These are phyloP conservation scores for Colletotrichum magnum DNA, from an alignment of 2,329 filamentous ascomycete species.

Conservation along the genomic window DNA sequence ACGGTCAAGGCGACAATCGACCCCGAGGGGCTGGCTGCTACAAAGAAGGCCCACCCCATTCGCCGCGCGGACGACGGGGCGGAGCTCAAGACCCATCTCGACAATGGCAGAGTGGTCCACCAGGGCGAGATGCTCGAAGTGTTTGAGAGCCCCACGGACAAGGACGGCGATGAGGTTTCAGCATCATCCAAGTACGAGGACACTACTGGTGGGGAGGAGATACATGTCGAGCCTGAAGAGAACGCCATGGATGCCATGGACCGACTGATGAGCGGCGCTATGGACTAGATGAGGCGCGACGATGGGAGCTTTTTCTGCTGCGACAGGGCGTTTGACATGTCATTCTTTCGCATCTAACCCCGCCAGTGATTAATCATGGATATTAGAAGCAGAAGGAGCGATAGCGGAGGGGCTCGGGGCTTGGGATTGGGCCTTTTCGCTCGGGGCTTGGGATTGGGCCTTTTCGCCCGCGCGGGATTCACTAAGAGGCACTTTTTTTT, in stretches of 20 bases:
- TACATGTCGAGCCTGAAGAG: conserved; percentile 36
- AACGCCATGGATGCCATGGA: conserved; percentile 35
- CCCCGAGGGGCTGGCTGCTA: conserved; percentile 13
- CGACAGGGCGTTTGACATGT: conserved; percentile 39
- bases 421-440: conserved; percentile 13
- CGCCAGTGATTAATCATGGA: conserved; percentile 23
- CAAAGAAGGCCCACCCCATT: conserved; percentile 22
- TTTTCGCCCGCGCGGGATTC: conserved; percentile 3
- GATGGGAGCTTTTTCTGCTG: conserved; percentile 30
- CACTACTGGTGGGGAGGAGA: conserved; percentile 29
- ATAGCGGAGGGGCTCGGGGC: conserved; percentile 16
- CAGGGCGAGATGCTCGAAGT: conserved; percentile 39
- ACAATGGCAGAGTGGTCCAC: conserved; percentile 41
- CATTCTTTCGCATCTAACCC: conserved; percentile 9
- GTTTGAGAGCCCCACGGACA: conserved; percentile 33
- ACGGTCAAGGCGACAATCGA: conserved; percentile 26
- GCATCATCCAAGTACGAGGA: conserved; percentile 12
- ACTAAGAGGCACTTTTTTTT: conserved; percentile 9
- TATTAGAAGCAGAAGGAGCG: conserved; percentile 1
- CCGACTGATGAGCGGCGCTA: conserved; percentile 30
- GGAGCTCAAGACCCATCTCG: conserved; percentile 33
- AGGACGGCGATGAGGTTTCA: conserved; percentile 24
- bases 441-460: conserved; percentile 3
- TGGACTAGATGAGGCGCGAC: conserved; percentile 21
- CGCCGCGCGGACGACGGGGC: conserved; percentile 7